Evolutionary conservation across 352 stramenopile genomes (phyloP).

Genomic region (Globisporangium nunn): DNA sequence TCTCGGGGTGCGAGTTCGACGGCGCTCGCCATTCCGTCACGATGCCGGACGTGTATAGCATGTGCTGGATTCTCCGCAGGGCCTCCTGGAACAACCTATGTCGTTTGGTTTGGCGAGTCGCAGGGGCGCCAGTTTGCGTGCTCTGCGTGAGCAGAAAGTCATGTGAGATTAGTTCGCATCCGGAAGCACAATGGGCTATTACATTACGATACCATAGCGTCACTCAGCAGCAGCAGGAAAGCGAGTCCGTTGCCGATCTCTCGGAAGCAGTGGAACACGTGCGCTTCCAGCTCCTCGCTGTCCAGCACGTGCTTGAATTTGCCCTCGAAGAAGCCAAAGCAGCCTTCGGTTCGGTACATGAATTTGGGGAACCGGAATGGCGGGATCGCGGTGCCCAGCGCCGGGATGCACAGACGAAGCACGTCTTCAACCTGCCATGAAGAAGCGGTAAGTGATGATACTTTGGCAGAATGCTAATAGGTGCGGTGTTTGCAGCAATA

Average conservation of each 20-base stretch:
- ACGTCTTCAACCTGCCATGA: slow-evolving; percentile 49
- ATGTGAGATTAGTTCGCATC: neutral
- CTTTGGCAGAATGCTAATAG: too few relatives aligned
- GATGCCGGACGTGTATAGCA: slow-evolving; percentile 28
- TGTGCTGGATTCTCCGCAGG: slow-evolving; percentile 20
- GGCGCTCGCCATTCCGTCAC: slow-evolving; percentile 29
- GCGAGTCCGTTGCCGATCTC: slow-evolving; percentile 73
- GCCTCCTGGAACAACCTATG: slow-evolving; percentile 8
- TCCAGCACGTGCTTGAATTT: slow-evolving; percentile 79
- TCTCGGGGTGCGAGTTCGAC: slow-evolving; percentile 28
- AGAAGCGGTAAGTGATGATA: too few relatives aligned
- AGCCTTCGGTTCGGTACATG: slow-evolving; percentile 36
- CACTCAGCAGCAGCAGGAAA: slow-evolving; percentile 42
- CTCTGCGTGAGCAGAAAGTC: neutral
- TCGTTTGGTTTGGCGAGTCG: neutral
- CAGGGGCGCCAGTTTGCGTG: neutral
- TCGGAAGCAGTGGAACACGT: slow-evolving; percentile 80
- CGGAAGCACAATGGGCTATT: neutral
- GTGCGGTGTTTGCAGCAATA: too few relatives aligned
- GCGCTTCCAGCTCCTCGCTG: slow-evolving; percentile 66
- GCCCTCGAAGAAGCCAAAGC: slow-evolving; percentile 76
- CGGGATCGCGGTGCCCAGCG: slow-evolving; percentile 62
- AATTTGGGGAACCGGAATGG: slow-evolving; percentile 66
- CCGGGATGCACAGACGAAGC: slow-evolving; percentile 60
- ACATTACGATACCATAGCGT: slow-evolving; percentile 21